Base-by-base conservation (phyloP, 2,329 filamentous ascomycete genomes). In the Chaetomium globosum region DNA sequence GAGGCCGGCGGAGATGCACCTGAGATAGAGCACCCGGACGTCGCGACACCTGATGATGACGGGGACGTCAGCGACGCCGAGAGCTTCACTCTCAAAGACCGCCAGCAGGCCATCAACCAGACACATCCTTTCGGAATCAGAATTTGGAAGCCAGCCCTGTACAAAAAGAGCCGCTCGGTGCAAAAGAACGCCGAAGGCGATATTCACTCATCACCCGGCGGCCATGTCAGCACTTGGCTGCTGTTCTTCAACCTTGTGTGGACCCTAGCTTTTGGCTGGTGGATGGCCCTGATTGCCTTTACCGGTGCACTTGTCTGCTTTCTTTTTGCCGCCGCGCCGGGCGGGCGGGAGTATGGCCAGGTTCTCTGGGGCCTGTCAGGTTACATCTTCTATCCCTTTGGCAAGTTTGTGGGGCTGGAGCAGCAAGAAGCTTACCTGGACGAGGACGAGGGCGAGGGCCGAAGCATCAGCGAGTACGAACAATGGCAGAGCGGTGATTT, bases 61-160 rank as follows among this genome's bases (percentile, higher is more conserved):
- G 80, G 80, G 65, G 87, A 90, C 65, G 74, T 93, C 59, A 97
- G 94, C 76, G 95, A 98, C 72, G 91, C 95, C 1, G 95, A 97
- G 79, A 98, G 94, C 80, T 99, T 99, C 76, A 99, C 95, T 0
- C 85, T 99, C 72, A 97, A 96, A 77, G 95, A 99, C 77, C 88
- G 95, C 63, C 95, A 99, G 78, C 89, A 97, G 76, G 95, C 95
- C 70, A 99, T 99, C 82, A 99, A 99, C 79, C 90, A 97, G 77
- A 99, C 95, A 0, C 95, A 99, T 82, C 95, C 95, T 0, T 99
- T 99, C 73, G 95, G 95, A 82, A 98, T 99, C 75, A 89, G 96
- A 76, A 92, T 99, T 69, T 99, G 95, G 95, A 99, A 99, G 78
- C 95, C 95, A 52, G 96, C 95, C 1, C 78, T 99, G 68, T 99